Evolutionary conservation across 176 grass and related monocot species (phyloP), one percentile per base, ranked within the genome.

Genomic region (Alopecurus myosuroides): DNA sequence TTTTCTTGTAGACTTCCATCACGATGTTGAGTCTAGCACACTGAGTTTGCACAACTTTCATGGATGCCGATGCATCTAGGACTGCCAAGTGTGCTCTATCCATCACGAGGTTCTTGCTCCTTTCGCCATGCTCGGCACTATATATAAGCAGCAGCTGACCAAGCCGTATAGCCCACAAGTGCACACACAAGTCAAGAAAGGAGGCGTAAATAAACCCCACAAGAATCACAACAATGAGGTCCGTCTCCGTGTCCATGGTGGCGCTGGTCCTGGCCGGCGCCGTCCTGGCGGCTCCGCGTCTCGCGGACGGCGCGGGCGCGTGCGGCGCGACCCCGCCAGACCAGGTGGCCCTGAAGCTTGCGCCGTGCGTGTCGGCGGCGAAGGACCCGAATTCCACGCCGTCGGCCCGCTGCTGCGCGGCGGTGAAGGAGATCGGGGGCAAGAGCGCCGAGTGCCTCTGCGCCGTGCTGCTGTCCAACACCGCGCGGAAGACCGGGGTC

Each of bases 391-490:
- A 46, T 1, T 58, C 84, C 0, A 26, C 19, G 46, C 79, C 73
- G 4, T 80, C 92, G 48, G 30, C 19, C 3, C 34, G 57, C 33
- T 94, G 92, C 84, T 94, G 92, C 87, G 13, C 89, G 0, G 70
- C 78, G 70, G 92, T 91, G 64, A 85, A 78, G 0, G 86, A 82
- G 55, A 58, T 94, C 61, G 78, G 81, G 23, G 29, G 8, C 55
- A 81, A 81, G 41, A 91, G 77, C 77, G 79, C 86, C 7, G 35
- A 31, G 35, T 94, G 89, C 86, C 80, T 94, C 63, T 94, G 92
- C 78, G 92, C 92, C 41, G 83, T 91, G 53, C 28, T 94, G 26
- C 75, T 94, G 33, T 94, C 92, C 36, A 70, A 89, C 40, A 74
- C 84, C n/a, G 92, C 78, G 10, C 86, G 80, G 34, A 62, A 44